Percentiles rank a stretch among this genome's conserved stretches.
phyloP scores from a whole-genome alignment of 1,139 yeast species.

The Zhuliangozyma blackwelliae region DNA sequence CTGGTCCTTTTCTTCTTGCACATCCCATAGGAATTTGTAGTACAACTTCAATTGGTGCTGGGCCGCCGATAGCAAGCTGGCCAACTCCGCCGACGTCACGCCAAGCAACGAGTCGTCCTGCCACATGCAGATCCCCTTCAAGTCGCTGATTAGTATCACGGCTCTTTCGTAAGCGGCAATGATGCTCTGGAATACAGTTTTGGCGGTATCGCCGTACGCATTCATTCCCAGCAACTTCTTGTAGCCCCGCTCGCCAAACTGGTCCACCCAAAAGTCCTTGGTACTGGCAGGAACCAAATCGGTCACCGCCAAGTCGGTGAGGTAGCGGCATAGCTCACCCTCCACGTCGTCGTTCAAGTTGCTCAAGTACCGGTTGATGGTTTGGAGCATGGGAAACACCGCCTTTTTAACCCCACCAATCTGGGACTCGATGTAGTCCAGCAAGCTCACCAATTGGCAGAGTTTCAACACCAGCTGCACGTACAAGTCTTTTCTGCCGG shows the following conservation, averaged over 20 bases:
- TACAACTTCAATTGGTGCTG: constrained; percentile 30
- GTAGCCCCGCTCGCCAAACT: constrained; percentile 65
- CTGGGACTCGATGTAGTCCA: constrained; percentile 35
- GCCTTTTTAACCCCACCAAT: constrained; percentile 32
- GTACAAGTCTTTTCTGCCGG: constrained; percentile 12
- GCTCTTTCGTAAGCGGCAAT: too few relatives aligned
- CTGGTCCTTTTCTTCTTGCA: constrained; percentile 49
- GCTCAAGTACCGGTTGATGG: constrained; percentile 31
- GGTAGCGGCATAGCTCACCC: constrained; percentile 8
- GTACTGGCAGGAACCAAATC: constrained; percentile 45
- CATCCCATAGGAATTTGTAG: constrained; percentile 41
- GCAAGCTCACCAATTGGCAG: constrained; percentile 29
- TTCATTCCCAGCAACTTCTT: constrained; percentile 56
- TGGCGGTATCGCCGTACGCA: constrained; percentile 41
- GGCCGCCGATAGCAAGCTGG: constrained; percentile 13
- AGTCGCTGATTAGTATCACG: too few relatives aligned
- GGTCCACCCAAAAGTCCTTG: constrained; percentile 43
- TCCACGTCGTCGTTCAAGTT: constrained; percentile 8
- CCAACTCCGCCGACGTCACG: constrained; percentile 44
- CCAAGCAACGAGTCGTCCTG: constrained; percentile 44
- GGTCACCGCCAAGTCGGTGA: constrained; percentile 54
- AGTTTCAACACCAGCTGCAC: constrained; percentile 21
- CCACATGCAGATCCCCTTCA: constrained; percentile 55
- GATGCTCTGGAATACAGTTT: constrained; percentile 44
- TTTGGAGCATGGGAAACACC: constrained; percentile 37